Base-by-base conservation (phyloP, 2,329 filamentous ascomycete species). In the Trichoderma sp. region DNA sequence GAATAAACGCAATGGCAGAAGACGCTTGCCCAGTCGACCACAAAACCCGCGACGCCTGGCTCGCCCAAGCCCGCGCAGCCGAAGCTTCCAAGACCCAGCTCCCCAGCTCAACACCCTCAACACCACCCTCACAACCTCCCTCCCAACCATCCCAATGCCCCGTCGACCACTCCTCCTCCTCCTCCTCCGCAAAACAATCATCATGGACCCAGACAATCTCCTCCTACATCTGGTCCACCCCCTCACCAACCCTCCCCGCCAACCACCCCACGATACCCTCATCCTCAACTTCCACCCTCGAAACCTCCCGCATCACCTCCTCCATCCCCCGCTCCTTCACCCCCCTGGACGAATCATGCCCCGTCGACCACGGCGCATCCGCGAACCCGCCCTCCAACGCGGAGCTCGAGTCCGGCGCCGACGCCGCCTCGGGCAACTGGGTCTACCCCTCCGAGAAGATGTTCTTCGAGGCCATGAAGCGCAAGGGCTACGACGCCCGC, bases 391-490 rank as follows among this genome's bases (percentile, higher is more conserved):
- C 34, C 34, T 88, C 90, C 15, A 97, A 97, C 78, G 83, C 86
- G 67, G 92, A 97, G 78, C 79, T 85, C 67, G 93, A 97, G 75
- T 90, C 89, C 0, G 90, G 90, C 67, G 83, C 87, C 24, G 88
- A 92, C 72, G 80, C 34, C 34, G 34, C 80, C 44, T 86, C 86
- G 0, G 94, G 94, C 0, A 97, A 97, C 76, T 99, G 95, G 95
- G 89, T 99, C 67, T 99, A 99, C 78, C 95, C 95, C 0, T 95
- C 91, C 0, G 94, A 98, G 77, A 90, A 91, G 74, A 96, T 97
- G 88, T 99, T 99, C 82, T 98, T 98, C 80, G 91, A 96, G 55
- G 95, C 95, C 51, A 94, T 99, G 88, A 88, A 90, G 81, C 89
- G 94, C 74, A 99, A 99, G 78, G 90, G 89, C 50, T 89, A 93